Conservation (phyloP, 441 rosid genomes). For the Gossypium davidsonii region DNA sequence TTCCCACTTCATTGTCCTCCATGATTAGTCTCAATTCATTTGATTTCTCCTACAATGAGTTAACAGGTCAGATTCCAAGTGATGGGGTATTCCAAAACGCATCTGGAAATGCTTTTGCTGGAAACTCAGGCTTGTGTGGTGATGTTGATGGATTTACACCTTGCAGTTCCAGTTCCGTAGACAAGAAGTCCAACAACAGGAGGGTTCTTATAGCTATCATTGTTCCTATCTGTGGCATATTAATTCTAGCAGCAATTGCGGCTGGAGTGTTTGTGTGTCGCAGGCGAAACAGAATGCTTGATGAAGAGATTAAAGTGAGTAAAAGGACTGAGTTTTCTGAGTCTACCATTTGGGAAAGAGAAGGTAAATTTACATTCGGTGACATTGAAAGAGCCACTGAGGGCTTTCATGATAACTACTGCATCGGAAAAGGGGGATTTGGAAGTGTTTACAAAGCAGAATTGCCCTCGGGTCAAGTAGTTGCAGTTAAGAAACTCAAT, state of each 20-base stretch:
- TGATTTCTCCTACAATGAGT: slow-evolving; percentile 55
- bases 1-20: slow-evolving; percentile 38
- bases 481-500: slow-evolving; percentile 55
- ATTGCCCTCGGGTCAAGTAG: slow-evolving; percentile 37
- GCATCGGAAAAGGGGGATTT: slow-evolving; percentile 66
- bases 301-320: slow-evolving; percentile 29
- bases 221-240: slow-evolving; percentile 33
- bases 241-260: slow-evolving; percentile 19
- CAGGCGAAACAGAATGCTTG: slow-evolving; percentile 13
- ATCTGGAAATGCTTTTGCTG: slow-evolving; percentile 29
- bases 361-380: slow-evolving; percentile 47
- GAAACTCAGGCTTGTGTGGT: slow-evolving; percentile 60
- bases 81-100: slow-evolving; percentile 36
- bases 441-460: slow-evolving; percentile 58
- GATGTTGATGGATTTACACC: slow-evolving; percentile 34
- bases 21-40: slow-evolving; percentile 39
- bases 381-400: slow-evolving; percentile 54
- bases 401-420: slow-evolving; percentile 41
- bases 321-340: slow-evolving; percentile 13
- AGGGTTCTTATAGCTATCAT: slow-evolving; percentile 34
- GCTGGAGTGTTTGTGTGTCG: slow-evolving; percentile 11
- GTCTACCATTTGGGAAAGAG: slow-evolving; percentile 50
- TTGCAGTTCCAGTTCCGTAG: slow-evolving; percentile 19
- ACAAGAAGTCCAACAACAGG: slow-evolving; percentile 25
- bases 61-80: slow-evolving; percentile 45